Evolutionary conservation across 805 yeast species (phyloP), one percentile per base, ranked within the genome.

Genomic region (Suhomyces kilbournensis): DNA sequence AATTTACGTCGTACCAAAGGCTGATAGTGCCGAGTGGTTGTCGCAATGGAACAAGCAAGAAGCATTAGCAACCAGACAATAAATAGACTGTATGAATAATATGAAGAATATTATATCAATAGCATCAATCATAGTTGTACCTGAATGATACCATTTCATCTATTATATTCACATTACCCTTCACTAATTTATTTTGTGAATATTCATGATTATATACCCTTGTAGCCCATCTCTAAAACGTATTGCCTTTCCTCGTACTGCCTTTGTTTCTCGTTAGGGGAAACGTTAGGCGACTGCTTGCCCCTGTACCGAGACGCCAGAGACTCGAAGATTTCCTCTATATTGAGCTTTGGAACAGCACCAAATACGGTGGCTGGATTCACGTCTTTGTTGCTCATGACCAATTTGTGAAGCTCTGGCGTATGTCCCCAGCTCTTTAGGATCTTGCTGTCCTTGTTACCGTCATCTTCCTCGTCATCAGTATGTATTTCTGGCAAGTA

Each of bases 1-100:
- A 57, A 63, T 93, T 8, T 90, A 85, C 60, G 80, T 90, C 25
- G 92, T 92, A 19, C 97, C 97, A 7, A 89, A 86, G 65, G 71
- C 63, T 4, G 86, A 85, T 44, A 75, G 87, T 2, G 72, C 77
- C 19, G 74, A 63, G 5, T 92, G 97, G 96, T 62, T 90, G 34
- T 59, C 74, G 1, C 71, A 67, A 4, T 88, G 96, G 94, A 78
- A 77, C 55, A 86, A 84, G 64, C 75, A 76, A 22, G 72, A 71
- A 20, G 90, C 88, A 6, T 60, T 88, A 46, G 75, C 77, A 32
- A 81, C 74, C 53, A 65, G 77, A 49, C 14, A 15, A 23, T 25
- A 22, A 39, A n/a, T 19, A 25, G 20, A 17, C 20, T 47, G n/a
- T n/a, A 4, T 14, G 20, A 25, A 14, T 22, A 39, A 39, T n/a